Evolutionary conservation across 768 basidiomycete genomes (phyloP), one percentile per base, ranked within the genome.

Genomic region (Flagelloscypha sp.): DNA sequence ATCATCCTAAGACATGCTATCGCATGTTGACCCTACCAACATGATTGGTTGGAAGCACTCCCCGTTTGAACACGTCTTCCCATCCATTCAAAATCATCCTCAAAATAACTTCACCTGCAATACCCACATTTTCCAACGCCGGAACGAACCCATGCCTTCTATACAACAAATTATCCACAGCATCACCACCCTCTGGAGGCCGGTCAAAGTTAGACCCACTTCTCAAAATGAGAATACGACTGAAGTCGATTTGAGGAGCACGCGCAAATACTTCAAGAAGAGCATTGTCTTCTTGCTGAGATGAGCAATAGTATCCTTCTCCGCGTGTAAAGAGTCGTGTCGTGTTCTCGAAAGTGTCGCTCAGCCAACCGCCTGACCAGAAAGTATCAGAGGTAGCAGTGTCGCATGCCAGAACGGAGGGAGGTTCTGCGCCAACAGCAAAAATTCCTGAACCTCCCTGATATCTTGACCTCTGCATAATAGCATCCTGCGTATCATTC

Each of bases 201-300:
- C 55, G 43, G 45, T 60, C 59, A 34, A 60, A 60, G 48, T 60
- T 55, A 22, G 54, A 57, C 27, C 42, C 59, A 13, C 62, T 58
- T 17, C 65, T 52, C 55, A 66, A 57, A 36, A 60, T 40, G 40
- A 65, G 51, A 36, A 59, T 38, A 30, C 66, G 55, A 5, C 48
- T 30, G 49, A 62, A 65, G 48, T 66, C 63, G 38, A 59, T 45
- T 30, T 49, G 44, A 30, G 48, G 44, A 8, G 56, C 63, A 19
- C 65, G 54, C 30, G 65, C 35, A 36, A 65, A 55, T 3, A 56
- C 53, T 31, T 55, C 60, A 30, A 66, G 56, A 16, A 48, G 53
- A 2, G 55, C 65, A 44, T 61, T 65, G 48, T 66, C 65, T 43
- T 68, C 66, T 44, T 66, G 55, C 37, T 54, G 53, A 3, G 58